These are phyloP conservation scores for Macrophomina tecta DNA, from an alignment of 2,329 filamentous ascomycete genomes.

Conservation along the genomic window DNA sequence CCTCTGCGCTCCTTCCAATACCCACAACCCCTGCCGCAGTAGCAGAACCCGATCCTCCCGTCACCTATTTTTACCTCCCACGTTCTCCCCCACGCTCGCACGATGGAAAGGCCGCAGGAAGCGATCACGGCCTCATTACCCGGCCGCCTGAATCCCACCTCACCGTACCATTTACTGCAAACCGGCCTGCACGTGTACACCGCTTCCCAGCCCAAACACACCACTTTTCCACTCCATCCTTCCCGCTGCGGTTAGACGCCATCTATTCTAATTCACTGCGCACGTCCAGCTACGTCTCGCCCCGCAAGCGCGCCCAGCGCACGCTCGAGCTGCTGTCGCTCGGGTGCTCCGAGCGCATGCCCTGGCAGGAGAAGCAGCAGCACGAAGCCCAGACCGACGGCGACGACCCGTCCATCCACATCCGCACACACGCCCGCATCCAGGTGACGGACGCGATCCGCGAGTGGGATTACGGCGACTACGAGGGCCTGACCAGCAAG, in stretches of 20 bases:
- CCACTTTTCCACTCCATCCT: not conserved
- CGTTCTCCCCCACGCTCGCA: not conserved
- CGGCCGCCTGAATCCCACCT: not conserved
- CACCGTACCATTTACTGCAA: not conserved
- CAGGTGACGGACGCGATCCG: constrained; percentile 58
- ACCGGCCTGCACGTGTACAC: too few relatives aligned
- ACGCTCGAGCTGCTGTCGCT: constrained; percentile 90
- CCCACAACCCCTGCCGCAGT: not conserved
- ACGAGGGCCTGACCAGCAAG: constrained; percentile 62
- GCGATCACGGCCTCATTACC: not conserved
- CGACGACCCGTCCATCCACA: constrained; percentile 29
- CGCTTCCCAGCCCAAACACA: not conserved
- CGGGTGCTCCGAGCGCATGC: constrained; percentile 70
- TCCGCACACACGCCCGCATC: constrained; percentile 46
- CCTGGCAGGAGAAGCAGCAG: constrained; percentile 61
- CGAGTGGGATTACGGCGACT: constrained; percentile 69
- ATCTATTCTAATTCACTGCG: not conserved
- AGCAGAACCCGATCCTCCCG: not conserved
- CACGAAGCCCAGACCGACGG: not conserved
- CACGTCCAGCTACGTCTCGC: constrained; percentile 74
- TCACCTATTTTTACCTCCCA: not conserved
- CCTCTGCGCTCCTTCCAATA: constrained; percentile 4
- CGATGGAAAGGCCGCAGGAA: not conserved
- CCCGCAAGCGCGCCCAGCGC: constrained; percentile 79
- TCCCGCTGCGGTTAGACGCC: not conserved